phyloP scores from a whole-genome alignment of 306 rosid genomes.

The Sechiopsis laciniata region DNA sequence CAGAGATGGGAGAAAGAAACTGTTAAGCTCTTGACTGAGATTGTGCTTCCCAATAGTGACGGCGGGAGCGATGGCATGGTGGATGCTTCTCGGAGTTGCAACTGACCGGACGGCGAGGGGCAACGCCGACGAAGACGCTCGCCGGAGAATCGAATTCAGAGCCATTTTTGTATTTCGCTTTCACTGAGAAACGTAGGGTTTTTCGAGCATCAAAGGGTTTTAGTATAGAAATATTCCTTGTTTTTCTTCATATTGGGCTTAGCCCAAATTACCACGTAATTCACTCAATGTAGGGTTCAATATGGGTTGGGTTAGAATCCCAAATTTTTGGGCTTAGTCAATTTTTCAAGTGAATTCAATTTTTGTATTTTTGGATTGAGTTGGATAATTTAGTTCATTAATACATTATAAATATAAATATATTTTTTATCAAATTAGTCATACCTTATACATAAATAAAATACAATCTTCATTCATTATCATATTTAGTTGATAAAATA shows the following conservation, averaged over 20 bases:
- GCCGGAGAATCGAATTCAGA: slow-evolving; percentile 52
- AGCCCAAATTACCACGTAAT: background rate
- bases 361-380: no score
- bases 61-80: slow-evolving; percentile 33
- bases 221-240: background rate
- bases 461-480: no score
- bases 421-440: no score
- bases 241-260: background rate
- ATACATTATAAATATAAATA: no score
- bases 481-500: no score
- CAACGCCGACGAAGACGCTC: slow-evolving; percentile 41
- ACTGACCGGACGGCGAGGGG: slow-evolving; percentile 38
- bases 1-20: slow-evolving; percentile 31
- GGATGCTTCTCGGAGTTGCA: slow-evolving; percentile 43
- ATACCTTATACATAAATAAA: no score
- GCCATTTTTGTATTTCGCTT: slow-evolving; percentile 43
- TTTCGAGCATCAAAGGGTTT: background rate
- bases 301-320: no score
- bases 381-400: no score
- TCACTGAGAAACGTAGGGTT: background rate
- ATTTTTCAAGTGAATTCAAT: no score
- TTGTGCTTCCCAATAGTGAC: slow-evolving; percentile 23
- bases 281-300: no score
- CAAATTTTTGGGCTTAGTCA: no score
- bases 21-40: slow-evolving; percentile 22